These are phyloP conservation scores for Mrakia gelida DNA, from an alignment of 768 basidiomycete genomes.

Conservation along the genomic window DNA sequence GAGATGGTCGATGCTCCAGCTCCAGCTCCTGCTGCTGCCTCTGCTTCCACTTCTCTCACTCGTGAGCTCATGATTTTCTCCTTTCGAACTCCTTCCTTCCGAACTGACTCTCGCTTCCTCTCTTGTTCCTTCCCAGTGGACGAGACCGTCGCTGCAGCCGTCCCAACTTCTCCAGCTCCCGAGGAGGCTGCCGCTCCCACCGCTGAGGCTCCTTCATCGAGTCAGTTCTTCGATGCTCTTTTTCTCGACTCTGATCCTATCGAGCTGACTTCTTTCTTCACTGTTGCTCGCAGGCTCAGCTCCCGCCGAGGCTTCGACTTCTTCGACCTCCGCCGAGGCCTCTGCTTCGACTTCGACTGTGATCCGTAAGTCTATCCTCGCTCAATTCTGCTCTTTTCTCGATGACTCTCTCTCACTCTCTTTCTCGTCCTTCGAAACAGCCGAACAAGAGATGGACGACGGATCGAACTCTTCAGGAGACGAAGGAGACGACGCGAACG, in stretches of 20 bases:
- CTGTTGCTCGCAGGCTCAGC: neutral
- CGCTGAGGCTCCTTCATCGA: neutral
- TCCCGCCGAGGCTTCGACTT: neutral
- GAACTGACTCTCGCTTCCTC: neutral
- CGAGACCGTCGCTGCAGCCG: neutral
- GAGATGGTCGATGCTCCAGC: slow-evolving; percentile 16
- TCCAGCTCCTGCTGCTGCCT: neutral
- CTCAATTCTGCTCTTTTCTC: neutral
- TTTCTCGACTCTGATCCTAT: neutral
- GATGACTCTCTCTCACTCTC: neutral
- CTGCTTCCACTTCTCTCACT: neutral
- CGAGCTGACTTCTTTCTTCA: neutral
- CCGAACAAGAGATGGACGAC: slow-evolving; percentile 26
- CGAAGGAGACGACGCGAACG: slow-evolving; percentile 37
- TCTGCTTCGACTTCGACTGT: neutral
- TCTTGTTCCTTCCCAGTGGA: neutral
- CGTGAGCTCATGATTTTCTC: neutral
- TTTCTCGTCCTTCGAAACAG: slow-evolving; percentile 17
- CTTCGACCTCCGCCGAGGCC: slow-evolving; percentile 1
- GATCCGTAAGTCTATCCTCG: neutral
- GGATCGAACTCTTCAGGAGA: slow-evolving; percentile 30
- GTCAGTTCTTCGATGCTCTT: neutral
- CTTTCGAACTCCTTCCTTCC: neutral
- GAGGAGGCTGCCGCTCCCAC: neutral
- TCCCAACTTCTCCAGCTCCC: neutral